Conservation (phyloP, 805 yeast species). For the Candida glaebosa region DNA sequence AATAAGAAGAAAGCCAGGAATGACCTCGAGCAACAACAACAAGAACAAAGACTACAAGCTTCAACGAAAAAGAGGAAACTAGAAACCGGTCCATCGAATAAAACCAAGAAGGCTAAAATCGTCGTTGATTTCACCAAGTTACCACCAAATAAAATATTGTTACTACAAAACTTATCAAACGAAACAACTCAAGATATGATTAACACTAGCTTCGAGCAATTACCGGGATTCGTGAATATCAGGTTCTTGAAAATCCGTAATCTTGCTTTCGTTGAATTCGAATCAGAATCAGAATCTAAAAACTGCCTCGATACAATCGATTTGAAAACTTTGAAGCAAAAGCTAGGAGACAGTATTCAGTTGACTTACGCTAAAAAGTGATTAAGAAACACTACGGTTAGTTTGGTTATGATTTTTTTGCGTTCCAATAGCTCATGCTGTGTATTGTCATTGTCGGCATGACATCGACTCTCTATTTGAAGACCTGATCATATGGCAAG, state of each 20-base stretch:
- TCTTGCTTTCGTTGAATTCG: conserved; percentile 81
- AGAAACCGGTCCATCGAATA: conserved; percentile 12
- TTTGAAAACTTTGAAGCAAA: conserved; percentile 1
- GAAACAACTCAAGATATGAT: conserved; percentile 34
- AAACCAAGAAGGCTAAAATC: conserved; percentile 15
- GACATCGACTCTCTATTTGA: conserved; percentile 7
- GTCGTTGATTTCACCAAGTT: conserved; percentile 20
- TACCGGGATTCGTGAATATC: conserved; percentile 61
- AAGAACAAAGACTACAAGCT: conserved; percentile 15
- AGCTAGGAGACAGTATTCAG: conserved; percentile 20
- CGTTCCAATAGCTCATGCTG: background rate
- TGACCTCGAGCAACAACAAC: conserved; percentile 13
- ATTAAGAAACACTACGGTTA: background rate
- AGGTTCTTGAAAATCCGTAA: conserved; percentile 64
- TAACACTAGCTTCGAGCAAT: conserved; percentile 42
- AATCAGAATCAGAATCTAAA: conserved; percentile 49
- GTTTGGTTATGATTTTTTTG: background rate
- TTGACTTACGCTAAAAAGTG: conserved; percentile 36
- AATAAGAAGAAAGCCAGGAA: conserved; percentile 16
- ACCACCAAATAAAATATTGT: conserved; percentile 69
- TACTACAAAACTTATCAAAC: conserved; percentile 62
- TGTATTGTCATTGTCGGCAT: no score
- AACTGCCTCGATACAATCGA: conserved; percentile 17
- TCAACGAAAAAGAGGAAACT: conserved; percentile 1
- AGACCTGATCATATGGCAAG: conserved; percentile 21